phyloP scores from a whole-genome alignment of 192 early-diverging fungal species.

The Spizellomyces sp. region DNA sequence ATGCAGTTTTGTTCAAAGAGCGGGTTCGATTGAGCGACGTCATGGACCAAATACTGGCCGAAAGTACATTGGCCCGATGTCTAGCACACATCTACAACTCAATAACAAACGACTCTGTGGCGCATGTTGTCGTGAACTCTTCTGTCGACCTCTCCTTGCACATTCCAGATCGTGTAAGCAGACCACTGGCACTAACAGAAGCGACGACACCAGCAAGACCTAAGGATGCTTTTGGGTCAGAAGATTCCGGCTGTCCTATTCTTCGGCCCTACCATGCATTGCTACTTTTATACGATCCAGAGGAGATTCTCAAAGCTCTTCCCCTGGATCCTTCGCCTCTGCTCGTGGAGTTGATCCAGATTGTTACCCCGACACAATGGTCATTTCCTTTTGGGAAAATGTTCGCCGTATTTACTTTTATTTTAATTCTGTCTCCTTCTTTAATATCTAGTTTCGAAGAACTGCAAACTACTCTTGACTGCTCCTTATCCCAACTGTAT shows the following conservation, averaged over 20 bases:
- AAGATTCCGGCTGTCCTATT: constrained; percentile 52
- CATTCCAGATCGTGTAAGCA: constrained; percentile 37
- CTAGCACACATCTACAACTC: constrained; percentile 63
- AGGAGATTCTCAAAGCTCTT: constrained; percentile 75
- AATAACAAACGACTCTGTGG: constrained; percentile 48
- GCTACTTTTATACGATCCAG: constrained; percentile 80
- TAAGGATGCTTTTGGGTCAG: constrained; percentile 35
- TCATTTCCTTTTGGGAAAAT: constrained; percentile 30
- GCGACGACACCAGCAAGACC: constrained; percentile 29
- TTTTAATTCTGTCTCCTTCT: constrained; percentile 4
- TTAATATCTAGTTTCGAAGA: constrained; percentile 66
- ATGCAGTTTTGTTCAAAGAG: constrained; percentile 3
- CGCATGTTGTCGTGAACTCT: constrained; percentile 74
- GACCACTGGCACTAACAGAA: constrained; percentile 10
- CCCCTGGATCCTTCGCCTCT: constrained; percentile 83
- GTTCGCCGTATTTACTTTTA: not conserved
- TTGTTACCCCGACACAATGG: constrained; percentile 81
- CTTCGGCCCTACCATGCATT: constrained; percentile 88
- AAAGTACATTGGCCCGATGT: constrained; percentile 64
- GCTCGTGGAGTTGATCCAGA: constrained; percentile 86
- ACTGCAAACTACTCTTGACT: constrained; percentile 80
- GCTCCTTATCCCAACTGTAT: constrained; percentile 93
- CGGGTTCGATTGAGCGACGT: constrained; percentile 16
- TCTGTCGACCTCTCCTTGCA: constrained; percentile 77
- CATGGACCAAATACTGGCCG: constrained; percentile 54